These are phyloP conservation scores for Ophiobolus disseminans DNA, from an alignment of 2,329 filamentous ascomycete genomes.

Conservation along the genomic window DNA sequence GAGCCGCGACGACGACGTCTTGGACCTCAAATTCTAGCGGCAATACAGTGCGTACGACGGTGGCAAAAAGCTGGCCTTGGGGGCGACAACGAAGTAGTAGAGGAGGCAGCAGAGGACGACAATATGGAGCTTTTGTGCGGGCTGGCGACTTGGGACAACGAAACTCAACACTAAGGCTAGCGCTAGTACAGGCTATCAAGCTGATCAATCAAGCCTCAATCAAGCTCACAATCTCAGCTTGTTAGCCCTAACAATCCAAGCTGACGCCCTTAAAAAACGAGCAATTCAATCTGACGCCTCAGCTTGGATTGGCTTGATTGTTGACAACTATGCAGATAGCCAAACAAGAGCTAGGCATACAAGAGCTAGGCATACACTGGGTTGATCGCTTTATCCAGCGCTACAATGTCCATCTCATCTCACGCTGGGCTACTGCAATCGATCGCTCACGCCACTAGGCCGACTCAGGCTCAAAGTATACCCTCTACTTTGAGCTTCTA, in stretches of 20 bases:
- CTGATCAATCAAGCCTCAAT: slow-evolving; percentile 4
- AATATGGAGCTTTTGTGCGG: slow-evolving; percentile 10
- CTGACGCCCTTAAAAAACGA: slow-evolving; percentile 5
- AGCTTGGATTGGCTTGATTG: slow-evolving; percentile 8
- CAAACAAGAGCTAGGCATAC: no score
- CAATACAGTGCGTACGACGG: no score
- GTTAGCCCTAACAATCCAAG: slow-evolving; percentile 4
- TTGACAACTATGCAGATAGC: slow-evolving; percentile 7
- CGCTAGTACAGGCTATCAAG: slow-evolving; percentile 3
- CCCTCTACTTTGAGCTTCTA: no score
- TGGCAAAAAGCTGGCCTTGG: neutral
- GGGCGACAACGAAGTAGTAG: slow-evolving; percentile 5
- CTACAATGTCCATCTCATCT: no score
- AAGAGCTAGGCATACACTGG: no score
- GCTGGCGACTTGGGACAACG: slow-evolving; percentile 6
- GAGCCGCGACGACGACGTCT: no score
- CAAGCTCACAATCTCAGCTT: slow-evolving; percentile 3
- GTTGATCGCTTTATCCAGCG: no score
- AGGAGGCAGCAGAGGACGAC: slow-evolving; percentile 11
- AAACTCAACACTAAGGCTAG: slow-evolving; percentile 7
- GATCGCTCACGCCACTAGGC: no score
- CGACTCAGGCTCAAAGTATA: no score
- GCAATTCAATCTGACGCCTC: slow-evolving; percentile 10
- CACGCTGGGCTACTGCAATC: no score
- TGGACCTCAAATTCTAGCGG: no score